A percentile compares a stretch with the other conserved stretches of the same genome.
phyloP scores from a whole-genome alignment of 306 rosid genomes.

The Morella rubra region DNA sequence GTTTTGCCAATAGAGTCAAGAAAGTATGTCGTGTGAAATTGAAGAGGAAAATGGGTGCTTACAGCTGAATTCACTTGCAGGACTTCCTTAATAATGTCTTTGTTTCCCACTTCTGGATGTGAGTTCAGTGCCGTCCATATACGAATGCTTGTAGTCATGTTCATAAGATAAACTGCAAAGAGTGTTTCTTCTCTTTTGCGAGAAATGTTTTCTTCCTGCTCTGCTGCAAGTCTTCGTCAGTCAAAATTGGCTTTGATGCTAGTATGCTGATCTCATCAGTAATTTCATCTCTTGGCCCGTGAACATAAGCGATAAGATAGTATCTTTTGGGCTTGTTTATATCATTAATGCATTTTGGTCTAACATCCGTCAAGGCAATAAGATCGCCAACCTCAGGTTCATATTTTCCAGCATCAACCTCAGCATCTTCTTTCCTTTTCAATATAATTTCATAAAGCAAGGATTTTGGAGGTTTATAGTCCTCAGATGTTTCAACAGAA shows the following conservation, averaged over 20 bases:
- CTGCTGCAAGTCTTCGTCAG: background rate
- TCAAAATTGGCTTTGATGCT: constrained; percentile 16
- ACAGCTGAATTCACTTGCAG: constrained; percentile 19
- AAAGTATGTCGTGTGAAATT: too few species aligned
- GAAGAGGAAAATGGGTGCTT: constrained; percentile 6
- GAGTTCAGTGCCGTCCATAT: constrained; percentile 27
- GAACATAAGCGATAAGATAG: constrained; percentile 29
- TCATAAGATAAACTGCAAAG: constrained; percentile 26
- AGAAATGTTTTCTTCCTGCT: background rate
- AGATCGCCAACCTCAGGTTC: constrained; percentile 31
- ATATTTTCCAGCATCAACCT: background rate
- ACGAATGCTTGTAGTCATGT: constrained; percentile 32
- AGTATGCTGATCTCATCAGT: background rate
- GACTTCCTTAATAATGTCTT: constrained; percentile 11
- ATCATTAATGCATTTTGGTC: constrained; percentile 31
- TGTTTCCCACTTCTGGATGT: constrained; percentile 5
- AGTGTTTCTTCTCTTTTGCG: constrained; percentile 1
- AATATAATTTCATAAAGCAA: constrained; percentile 14
- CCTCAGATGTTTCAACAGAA: background rate
- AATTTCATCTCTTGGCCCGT: background rate
- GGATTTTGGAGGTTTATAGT: constrained; percentile 8
- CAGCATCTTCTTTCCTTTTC: background rate
- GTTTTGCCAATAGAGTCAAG: background rate
- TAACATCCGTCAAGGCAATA: constrained; percentile 28
- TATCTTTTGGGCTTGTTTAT: constrained; percentile 9